A percentile compares a stretch with the other conserved stretches of the same genome.
These are phyloP conservation scores for Elongisporangium prolatum DNA, from an alignment of 352 stramenopile species.

Conservation along the genomic window DNA sequence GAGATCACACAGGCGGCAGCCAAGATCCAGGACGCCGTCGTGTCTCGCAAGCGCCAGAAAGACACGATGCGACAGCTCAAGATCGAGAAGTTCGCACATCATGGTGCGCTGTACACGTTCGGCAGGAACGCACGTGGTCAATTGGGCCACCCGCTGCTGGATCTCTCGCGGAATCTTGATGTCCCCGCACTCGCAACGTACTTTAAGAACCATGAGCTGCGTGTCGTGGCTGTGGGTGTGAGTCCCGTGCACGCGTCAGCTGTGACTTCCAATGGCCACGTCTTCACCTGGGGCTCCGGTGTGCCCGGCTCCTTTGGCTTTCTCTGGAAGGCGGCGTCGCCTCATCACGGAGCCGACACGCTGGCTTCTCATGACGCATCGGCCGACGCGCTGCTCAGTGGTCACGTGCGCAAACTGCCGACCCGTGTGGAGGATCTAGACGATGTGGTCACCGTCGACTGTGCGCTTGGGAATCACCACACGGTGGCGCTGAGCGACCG, in stretches of 20 bases:
- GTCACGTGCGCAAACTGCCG: slow-evolving; percentile 26
- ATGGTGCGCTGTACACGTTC: slow-evolving; percentile 71
- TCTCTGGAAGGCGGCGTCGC: slow-evolving; percentile 20
- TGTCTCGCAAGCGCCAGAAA: slow-evolving; percentile 54
- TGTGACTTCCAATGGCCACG: slow-evolving; percentile 56
- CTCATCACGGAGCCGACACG: slow-evolving; percentile 7
- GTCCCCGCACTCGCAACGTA: slow-evolving; percentile 42
- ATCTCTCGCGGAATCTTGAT: slow-evolving; percentile 26
- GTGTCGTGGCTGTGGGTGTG: slow-evolving; percentile 36
- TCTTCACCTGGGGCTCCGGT: slow-evolving; percentile 70
- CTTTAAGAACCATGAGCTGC: slow-evolving; percentile 73
- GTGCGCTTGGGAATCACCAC: slow-evolving; percentile 54
- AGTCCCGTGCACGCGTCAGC: slow-evolving; percentile 54
- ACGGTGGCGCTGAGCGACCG: slow-evolving; percentile 56
- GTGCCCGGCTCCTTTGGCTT: slow-evolving; percentile 64
- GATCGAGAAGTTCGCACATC: slow-evolving; percentile 64
- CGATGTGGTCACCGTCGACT: slow-evolving; percentile 37
- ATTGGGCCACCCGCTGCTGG: slow-evolving; percentile 41
- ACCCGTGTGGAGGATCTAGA: slow-evolving; percentile 66
- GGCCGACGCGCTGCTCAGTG: slow-evolving; percentile 7
- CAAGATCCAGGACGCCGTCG: slow-evolving; percentile 63
- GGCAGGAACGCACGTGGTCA: slow-evolving; percentile 51
- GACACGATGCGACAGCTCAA: slow-evolving; percentile 64
- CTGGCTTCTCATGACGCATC: slow-evolving; percentile 10
- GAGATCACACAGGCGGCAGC: slow-evolving; percentile 51